Percentiles rank a stretch among this genome's conserved stretches.
These are phyloP conservation scores for Sarocladium brachiariae DNA, from an alignment of 2,329 filamentous ascomycete genomes.

Conservation along the genomic window DNA sequence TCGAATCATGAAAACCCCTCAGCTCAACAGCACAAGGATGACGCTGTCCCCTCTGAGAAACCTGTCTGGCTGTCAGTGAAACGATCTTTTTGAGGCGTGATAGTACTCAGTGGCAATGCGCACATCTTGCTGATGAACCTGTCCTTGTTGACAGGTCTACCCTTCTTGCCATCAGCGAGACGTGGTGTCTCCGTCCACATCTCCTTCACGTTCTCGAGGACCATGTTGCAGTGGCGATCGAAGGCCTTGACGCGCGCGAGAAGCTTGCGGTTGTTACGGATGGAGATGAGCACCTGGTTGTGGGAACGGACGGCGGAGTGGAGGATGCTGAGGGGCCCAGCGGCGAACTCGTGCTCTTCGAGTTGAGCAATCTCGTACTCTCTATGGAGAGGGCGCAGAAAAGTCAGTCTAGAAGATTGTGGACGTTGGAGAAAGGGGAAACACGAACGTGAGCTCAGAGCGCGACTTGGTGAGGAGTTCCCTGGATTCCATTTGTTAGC, in stretches of 20 bases:
- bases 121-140: conserved; percentile 97
- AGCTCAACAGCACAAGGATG: conserved; percentile 79
- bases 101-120: conserved; percentile 20
- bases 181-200: conserved; percentile 98
- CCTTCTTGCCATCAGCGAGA: conserved; percentile 78
- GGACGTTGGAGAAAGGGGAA: conserved; percentile 12
- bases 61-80: conserved; percentile 36
- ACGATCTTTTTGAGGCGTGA: neutral
- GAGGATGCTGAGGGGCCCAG: conserved; percentile 70
- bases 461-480: conserved; percentile 86
- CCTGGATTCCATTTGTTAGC: conserved; percentile 43
- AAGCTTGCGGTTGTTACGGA: conserved; percentile 97
- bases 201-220: conserved; percentile 86
- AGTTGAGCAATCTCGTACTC: conserved; percentile 84
- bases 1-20: conserved; percentile 13
- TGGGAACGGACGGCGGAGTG: conserved; percentile 94
- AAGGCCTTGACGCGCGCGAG: conserved; percentile 97
- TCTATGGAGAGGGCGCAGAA: conserved; percentile 40
- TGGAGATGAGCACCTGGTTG: conserved; percentile 92
- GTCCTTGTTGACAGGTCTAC: conserved; percentile 91
- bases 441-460: conserved; percentile 81
- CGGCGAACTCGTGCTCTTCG: conserved; percentile 49
- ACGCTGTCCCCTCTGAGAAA: conserved; percentile 84
- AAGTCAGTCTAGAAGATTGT: conserved; percentile 13
- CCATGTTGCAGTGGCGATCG: conserved; percentile 99